These are phyloP conservation scores for Debaryomyces castellii DNA, from an alignment of 805 yeast species.

Conservation along the genomic window DNA sequence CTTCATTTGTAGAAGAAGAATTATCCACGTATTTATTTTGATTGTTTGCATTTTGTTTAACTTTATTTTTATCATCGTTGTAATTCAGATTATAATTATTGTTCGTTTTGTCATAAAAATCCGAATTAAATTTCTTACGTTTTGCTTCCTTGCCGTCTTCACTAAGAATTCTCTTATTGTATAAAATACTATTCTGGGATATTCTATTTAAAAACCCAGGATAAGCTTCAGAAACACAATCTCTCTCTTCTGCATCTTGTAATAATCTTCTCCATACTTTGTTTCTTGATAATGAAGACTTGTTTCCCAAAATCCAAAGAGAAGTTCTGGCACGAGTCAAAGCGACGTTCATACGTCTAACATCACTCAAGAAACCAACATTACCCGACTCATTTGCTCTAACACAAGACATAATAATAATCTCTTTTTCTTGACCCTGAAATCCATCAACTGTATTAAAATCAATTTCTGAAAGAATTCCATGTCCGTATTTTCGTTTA, in stretches of 20 bases:
- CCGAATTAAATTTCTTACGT: neutral
- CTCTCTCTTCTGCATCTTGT: slow-evolving; percentile 58
- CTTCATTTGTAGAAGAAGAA: neutral
- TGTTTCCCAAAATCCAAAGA: slow-evolving; percentile 88
- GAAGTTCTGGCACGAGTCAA: slow-evolving; percentile 91
- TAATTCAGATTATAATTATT: no score
- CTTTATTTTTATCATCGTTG: neutral
- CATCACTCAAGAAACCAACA: slow-evolving; percentile 88
- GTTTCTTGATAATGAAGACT: slow-evolving; percentile 60
- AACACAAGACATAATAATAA: slow-evolving; percentile 92
- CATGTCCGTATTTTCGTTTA: slow-evolving; percentile 56
- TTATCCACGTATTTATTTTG: neutral
- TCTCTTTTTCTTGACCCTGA: slow-evolving; percentile 87
- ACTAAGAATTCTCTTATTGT: neutral
- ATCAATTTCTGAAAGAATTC: slow-evolving; percentile 66
- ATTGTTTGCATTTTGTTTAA: neutral
- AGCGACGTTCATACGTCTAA: slow-evolving; percentile 96
- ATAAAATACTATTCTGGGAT: neutral
- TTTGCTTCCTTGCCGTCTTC: neutral
- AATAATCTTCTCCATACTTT: slow-evolving; percentile 73
- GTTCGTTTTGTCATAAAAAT: neutral
- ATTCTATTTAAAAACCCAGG: slow-evolving; percentile 33
- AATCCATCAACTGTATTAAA: slow-evolving; percentile 97
- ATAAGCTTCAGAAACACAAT: slow-evolving; percentile 27
- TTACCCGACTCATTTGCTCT: slow-evolving; percentile 69